A percentile compares a stretch with the other conserved stretches of the same genome.
These are phyloP conservation scores for Lenwebbia sp. DNA, from an alignment of 345 rosid genomes.

Conservation along the genomic window DNA sequence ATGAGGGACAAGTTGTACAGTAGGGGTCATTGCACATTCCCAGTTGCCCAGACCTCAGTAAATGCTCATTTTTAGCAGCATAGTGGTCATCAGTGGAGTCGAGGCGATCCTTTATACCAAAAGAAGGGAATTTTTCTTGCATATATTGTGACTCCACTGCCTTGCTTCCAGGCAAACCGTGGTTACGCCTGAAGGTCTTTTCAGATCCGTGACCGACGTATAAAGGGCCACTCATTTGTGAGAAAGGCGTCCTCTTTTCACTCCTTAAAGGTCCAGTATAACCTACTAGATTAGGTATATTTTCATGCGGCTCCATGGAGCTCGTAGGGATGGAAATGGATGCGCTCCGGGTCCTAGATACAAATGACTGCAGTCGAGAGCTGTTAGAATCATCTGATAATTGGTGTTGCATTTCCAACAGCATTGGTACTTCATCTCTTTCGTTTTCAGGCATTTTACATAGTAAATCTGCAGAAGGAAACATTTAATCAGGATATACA, in stretches of 20 bases:
- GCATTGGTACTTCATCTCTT: slow-evolving; percentile 62
- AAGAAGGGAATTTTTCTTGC: slow-evolving; percentile 24
- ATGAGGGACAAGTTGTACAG: slow-evolving; percentile 81
- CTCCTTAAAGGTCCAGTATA: slow-evolving; percentile 79
- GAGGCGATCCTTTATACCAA: slow-evolving; percentile 23
- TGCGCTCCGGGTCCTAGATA: slow-evolving; percentile 43
- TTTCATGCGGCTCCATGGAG: slow-evolving; percentile 35
- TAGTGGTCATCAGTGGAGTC: slow-evolving; percentile 23
- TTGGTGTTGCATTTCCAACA: slow-evolving; percentile 23
- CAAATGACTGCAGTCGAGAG: slow-evolving; percentile 21
- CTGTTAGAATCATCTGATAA: slow-evolving; percentile 12
- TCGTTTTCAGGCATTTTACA: slow-evolving; percentile 36
- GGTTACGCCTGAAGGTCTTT: slow-evolving; percentile 12
- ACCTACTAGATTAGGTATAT: slow-evolving; percentile 31
- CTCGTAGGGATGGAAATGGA: slow-evolving; percentile 47
- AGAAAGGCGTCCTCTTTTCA: slow-evolving; percentile 35
- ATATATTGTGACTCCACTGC: slow-evolving; percentile 4
- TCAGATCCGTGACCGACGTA: slow-evolving; percentile 21
- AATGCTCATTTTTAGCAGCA: slow-evolving; percentile 50
- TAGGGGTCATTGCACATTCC: slow-evolving; percentile 92
- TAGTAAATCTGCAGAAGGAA: slow-evolving; percentile 7
- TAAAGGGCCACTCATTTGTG: slow-evolving; percentile 72
- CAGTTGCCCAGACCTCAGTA: slow-evolving; percentile 70
- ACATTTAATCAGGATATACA: not conserved
- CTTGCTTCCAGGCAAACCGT: slow-evolving; percentile 5